phyloP scores from a whole-genome alignment of 345 rosid species.

The Salix suchowensis region DNA sequence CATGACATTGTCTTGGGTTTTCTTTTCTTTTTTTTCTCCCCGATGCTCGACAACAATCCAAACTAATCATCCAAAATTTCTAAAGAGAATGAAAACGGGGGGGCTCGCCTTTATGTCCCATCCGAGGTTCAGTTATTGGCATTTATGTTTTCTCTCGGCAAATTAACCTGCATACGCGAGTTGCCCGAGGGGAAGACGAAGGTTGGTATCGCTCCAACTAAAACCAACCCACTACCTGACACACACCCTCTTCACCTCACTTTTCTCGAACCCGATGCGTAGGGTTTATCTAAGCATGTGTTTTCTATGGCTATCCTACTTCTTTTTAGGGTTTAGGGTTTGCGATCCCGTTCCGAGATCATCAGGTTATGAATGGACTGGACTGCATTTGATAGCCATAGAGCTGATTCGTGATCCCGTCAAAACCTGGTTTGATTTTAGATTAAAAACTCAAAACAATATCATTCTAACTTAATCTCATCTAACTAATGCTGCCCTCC shows the following conservation, averaged over 20 bases:
- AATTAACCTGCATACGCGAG: conserved; percentile 15
- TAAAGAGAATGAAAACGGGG: conserved; percentile 23
- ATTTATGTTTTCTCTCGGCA: conserved; percentile 12
- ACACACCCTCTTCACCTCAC: neutral
- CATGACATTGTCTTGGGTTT: too few species aligned
- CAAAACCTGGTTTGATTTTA: too few species aligned
- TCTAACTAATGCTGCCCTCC: too few species aligned
- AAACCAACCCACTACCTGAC: neutral
- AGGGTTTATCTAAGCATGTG: too few species aligned
- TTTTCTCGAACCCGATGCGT: neutral
- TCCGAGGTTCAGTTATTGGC: conserved; percentile 30
- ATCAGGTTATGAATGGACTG: too few species aligned
- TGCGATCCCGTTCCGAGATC: too few species aligned
- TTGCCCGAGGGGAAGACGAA: conserved; percentile 10
- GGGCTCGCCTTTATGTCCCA: conserved; percentile 48
- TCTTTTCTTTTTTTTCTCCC: neutral
- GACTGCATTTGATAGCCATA: too few species aligned
- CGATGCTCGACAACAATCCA: neutral
- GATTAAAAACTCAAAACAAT: too few species aligned
- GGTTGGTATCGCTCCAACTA: conserved; percentile 10
- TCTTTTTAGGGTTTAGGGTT: too few species aligned
- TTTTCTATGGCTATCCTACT: too few species aligned
- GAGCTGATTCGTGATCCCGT: too few species aligned
- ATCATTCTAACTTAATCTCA: too few species aligned
- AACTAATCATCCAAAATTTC: conserved; percentile 20